phyloP scores from a whole-genome alignment of 2,329 filamentous ascomycete genomes.

The Phyllosticta citriasiana region DNA sequence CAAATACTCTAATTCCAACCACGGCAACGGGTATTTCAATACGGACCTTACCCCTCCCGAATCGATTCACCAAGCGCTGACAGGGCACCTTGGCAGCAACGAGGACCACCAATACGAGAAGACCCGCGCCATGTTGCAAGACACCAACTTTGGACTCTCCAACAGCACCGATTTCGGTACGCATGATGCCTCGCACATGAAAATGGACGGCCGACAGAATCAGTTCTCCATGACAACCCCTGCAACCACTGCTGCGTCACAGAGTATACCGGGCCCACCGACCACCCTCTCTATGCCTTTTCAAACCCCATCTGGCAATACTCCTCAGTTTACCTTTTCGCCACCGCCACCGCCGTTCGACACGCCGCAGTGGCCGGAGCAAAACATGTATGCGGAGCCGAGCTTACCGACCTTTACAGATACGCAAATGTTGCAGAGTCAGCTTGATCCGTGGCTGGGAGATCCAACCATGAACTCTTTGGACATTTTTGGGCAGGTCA shows the following conservation, averaged over 20 bases:
- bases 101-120: background rate
- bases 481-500: constrained; percentile 6
- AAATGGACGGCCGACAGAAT: background rate
- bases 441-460: background rate
- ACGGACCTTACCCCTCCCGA: background rate
- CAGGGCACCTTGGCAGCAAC: background rate
- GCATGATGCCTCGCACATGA: background rate
- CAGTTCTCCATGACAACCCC: background rate
- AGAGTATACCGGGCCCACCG: background rate
- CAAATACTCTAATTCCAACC: background rate
- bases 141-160: background rate
- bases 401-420: background rate
- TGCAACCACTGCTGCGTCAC: background rate
- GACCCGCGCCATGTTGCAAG: background rate
- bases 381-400: background rate
- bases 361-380: background rate
- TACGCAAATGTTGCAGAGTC: background rate
- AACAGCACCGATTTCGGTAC: background rate
- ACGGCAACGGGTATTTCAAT: background rate
- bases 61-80: background rate
- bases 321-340: background rate
- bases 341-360: background rate
- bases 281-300: background rate
- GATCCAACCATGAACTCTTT: constrained; percentile 4
- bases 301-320: background rate